Evolutionary conservation across 129 eudicot species (phyloP).

Genomic region (Chrysanthemum seticuspe): DNA sequence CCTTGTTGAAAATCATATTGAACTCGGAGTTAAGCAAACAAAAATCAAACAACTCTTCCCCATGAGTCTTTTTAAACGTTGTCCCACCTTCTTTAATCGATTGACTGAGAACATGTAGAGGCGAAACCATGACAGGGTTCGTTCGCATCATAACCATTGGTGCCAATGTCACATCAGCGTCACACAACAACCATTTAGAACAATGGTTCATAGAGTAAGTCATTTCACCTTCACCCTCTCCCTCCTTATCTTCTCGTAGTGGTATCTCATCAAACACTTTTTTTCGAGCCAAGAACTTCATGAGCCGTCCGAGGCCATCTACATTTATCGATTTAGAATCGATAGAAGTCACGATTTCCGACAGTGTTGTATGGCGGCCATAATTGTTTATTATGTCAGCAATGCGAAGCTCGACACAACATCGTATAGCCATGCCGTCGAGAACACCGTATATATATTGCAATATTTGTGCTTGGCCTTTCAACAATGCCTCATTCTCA

Average conservation of each 20-base stretch:
- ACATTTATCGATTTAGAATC: conserved; percentile 21
- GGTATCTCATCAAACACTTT: conserved; percentile 25
- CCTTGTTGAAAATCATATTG: conserved; percentile 31
- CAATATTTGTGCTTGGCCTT: conserved; percentile 33
- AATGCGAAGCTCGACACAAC: conserved; percentile 45
- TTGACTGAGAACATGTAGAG: conserved; percentile 21
- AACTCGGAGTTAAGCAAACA: conserved; percentile 16
- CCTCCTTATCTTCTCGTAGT: not conserved
- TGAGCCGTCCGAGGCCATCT: conserved; percentile 27
- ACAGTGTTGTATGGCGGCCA: conserved; percentile 32
- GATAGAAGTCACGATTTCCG: conserved; percentile 29
- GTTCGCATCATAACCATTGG: conserved; percentile 28
- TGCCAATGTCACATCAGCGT: conserved; percentile 18
- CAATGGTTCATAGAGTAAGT: conserved; percentile 25
- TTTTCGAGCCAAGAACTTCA: conserved; percentile 34
- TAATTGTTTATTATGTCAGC: conserved; percentile 41
- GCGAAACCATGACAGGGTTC: conserved; percentile 15
- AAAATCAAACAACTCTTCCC: conserved; percentile 32
- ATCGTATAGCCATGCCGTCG: conserved; percentile 44
- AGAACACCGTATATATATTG: conserved; percentile 13
- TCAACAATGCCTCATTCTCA: conserved; percentile 14
- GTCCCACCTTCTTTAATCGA: conserved; percentile 37
- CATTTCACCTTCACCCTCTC: not conserved
- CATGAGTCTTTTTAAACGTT: conserved; percentile 35
- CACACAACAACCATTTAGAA: conserved; percentile 31